A percentile compares a stretch with the other conserved stretches of the same genome.
Conservation (phyloP, 2,329 filamentous ascomycete genomes). For the Trichoderma afroharzianum region DNA sequence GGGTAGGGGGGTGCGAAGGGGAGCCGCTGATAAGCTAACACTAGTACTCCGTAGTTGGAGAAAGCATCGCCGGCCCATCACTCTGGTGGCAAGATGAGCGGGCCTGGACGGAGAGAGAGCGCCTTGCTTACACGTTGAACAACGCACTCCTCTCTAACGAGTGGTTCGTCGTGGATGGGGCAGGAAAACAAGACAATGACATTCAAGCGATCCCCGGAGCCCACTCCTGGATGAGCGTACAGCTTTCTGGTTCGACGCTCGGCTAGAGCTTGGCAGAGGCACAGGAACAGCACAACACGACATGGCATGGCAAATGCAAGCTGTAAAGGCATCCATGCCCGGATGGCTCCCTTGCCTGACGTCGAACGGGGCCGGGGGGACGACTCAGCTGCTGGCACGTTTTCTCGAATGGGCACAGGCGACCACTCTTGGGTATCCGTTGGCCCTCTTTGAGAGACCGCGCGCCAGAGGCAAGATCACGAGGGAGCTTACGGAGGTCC, state of each 20-base stretch:
- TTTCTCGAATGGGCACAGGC: not conserved
- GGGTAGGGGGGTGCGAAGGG: conserved; percentile 2
- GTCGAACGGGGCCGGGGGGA: conserved; percentile 2
- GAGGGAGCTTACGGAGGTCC: conserved; percentile 9
- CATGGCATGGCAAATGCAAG: conserved; percentile 14
- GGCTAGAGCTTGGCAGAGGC: conserved; percentile 4
- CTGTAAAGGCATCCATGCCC: conserved; percentile 13
- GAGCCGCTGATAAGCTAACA: conserved; percentile 15
- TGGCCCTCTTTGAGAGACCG: not conserved
- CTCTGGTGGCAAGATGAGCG: conserved; percentile 11
- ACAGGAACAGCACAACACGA: conserved; percentile 10
- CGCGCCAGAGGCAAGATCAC: not conserved
- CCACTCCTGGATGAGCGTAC: not conserved
- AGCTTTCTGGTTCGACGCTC: not conserved
- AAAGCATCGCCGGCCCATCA: conserved; percentile 6
- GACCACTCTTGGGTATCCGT: not conserved
- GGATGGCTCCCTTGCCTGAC: not conserved
- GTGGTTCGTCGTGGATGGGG: conserved; percentile 15
- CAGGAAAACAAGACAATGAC: conserved; percentile 1
- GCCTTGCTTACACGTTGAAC: conserved; percentile 9
- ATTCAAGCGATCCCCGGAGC: not conserved
- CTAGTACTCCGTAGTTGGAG: conserved; percentile 15
- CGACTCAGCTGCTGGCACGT: conserved; percentile 14
- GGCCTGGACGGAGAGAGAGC: conserved; percentile 5
- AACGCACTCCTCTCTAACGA: conserved; percentile 3